A percentile compares a stretch with the other conserved stretches of the same genome.
Conservation (phyloP, 2,329 filamentous ascomycete genomes). For the Dactylellina cionopaga region DNA sequence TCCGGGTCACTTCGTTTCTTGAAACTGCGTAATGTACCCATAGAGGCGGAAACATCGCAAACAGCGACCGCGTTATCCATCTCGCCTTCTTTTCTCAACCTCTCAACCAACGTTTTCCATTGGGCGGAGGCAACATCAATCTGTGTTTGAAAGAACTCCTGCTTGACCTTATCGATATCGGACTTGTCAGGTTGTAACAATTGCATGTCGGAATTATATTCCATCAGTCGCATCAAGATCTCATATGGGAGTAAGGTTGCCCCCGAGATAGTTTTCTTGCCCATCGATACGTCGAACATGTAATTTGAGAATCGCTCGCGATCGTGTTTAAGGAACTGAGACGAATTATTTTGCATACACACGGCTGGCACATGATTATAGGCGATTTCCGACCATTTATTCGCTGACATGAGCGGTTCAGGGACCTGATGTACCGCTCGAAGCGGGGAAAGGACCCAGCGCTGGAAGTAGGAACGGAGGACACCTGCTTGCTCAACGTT, state of each 20-base stretch:
- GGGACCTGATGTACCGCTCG: conserved; percentile 67
- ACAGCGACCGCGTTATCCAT: conserved; percentile 68
- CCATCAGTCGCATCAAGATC: conserved; percentile 60
- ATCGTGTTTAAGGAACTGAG: conserved; percentile 67
- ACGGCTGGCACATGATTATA: conserved; percentile 69
- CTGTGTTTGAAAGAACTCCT: conserved; percentile 57
- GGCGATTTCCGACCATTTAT: conserved; percentile 65
- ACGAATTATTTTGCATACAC: conserved; percentile 68
- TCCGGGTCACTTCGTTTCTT: conserved; percentile 63
- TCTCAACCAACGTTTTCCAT: conserved; percentile 69
- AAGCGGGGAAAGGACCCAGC: conserved; percentile 66
- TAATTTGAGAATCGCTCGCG: conserved; percentile 65
- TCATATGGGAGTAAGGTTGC: conserved; percentile 67
- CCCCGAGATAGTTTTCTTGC: conserved; percentile 67
- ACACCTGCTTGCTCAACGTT: conserved; percentile 1
- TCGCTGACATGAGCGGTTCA: conserved; percentile 65
- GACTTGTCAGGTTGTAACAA: conserved; percentile 20
- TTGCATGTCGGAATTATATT: background rate
- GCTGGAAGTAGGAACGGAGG: conserved; percentile 60
- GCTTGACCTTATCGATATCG: conserved; percentile 55
- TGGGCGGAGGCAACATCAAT: conserved; percentile 64
- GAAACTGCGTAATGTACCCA: conserved; percentile 59
- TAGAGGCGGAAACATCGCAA: conserved; percentile 69
- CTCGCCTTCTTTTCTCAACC: conserved; percentile 68
- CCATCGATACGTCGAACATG: conserved; percentile 64